A percentile compares a stretch with the other conserved stretches of the same genome.
Evolutionary conservation across 768 basidiomycete species (phyloP).

Genomic region (Rhodotorula taiwanensis): DNA sequence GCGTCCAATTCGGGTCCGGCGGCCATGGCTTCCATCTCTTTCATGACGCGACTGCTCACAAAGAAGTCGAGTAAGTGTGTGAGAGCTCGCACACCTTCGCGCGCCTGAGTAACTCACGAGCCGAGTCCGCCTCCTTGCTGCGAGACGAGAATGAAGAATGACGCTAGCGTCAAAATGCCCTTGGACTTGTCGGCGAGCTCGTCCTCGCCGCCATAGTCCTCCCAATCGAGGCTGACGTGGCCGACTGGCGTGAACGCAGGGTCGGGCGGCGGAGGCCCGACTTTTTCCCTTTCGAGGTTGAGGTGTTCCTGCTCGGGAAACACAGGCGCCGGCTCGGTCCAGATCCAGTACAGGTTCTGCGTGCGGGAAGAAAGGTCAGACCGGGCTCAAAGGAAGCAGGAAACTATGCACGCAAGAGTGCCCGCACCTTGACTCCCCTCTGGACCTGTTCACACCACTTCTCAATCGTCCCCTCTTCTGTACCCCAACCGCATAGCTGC

Average conservation of each 20-base stretch:
- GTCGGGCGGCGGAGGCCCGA: constrained; percentile 20
- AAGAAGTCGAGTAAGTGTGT: too few species aligned
- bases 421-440: constrained; percentile 5
- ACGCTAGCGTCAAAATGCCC: constrained; percentile 11
- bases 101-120: constrained; percentile 11
- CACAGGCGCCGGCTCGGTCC: background rate
- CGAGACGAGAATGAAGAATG: constrained; percentile 17
- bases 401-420: background rate
- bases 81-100: too few species aligned
- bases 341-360: constrained; percentile 30
- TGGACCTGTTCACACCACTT: constrained; percentile 8
- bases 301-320: background rate
- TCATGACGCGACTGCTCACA: constrained; percentile 20
- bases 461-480: constrained; percentile 10
- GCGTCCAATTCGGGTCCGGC: background rate
- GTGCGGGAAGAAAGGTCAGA: background rate
- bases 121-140: constrained; percentile 26
- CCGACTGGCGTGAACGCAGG: constrained; percentile 12
- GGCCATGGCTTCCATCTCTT: constrained; percentile 16
- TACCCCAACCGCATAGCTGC: constrained; percentile 27
- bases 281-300: background rate
- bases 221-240: constrained; percentile 28
- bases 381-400: background rate
- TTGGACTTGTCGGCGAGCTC: background rate
- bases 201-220: constrained; percentile 16